Conservation (phyloP, 2,329 filamentous ascomycete genomes). For the Phialemonium atrogriseum region DNA sequence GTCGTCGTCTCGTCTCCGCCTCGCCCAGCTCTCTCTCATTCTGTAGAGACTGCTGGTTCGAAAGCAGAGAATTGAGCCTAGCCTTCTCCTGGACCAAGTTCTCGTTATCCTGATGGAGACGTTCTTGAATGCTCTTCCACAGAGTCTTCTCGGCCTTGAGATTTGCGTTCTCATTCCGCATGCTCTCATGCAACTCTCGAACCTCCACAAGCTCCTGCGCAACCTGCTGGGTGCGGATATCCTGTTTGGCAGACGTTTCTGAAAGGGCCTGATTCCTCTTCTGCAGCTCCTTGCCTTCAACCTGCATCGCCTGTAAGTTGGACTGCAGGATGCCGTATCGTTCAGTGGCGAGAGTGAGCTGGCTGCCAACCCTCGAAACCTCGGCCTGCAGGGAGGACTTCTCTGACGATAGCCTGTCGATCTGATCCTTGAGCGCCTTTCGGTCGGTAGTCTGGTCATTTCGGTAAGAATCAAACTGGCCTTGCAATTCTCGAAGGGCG, state of each 20-base stretch:
- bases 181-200: constrained; percentile 70
- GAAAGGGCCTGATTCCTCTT: constrained; percentile 70
- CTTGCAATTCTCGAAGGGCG: constrained; percentile 78
- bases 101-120: constrained; percentile 83
- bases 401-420: constrained; percentile 71
- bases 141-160: constrained; percentile 91
- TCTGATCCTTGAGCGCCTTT: constrained; percentile 74
- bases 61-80: constrained; percentile 72
- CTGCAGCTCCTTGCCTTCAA: constrained; percentile 78
- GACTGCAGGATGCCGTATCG: constrained; percentile 83
- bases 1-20: constrained; percentile 69
- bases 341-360: constrained; percentile 72
- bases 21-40: constrained; percentile 87
- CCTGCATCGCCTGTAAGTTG: constrained; percentile 77
- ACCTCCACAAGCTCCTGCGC: constrained; percentile 89
- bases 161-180: constrained; percentile 85
- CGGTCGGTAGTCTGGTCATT: constrained; percentile 78
- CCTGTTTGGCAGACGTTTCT: constrained; percentile 81
- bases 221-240: constrained; percentile 81
- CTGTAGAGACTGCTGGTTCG: constrained; percentile 77
- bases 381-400: constrained; percentile 78
- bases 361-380: constrained; percentile 69
- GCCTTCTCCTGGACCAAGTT: constrained; percentile 74
- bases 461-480: constrained; percentile 82
- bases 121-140: constrained; percentile 87